A percentile compares a stretch with the other conserved stretches of the same genome.
These are phyloP conservation scores for Drechslerella stenobrocha DNA, from an alignment of 2,329 filamentous ascomycete species.

Conservation along the genomic window DNA sequence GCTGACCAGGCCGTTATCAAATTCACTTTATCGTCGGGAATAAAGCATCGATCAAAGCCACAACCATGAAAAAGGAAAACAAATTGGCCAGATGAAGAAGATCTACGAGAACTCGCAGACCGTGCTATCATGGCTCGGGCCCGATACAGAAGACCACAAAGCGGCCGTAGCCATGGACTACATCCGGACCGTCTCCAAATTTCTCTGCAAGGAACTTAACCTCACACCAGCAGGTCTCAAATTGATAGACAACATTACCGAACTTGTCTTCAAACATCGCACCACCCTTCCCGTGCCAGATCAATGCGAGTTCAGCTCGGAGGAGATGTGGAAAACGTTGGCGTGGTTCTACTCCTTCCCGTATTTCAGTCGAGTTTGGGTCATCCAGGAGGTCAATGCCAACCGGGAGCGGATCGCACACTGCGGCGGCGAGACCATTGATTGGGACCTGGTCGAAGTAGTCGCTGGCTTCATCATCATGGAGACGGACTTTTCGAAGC, in stretches of 20 bases:
- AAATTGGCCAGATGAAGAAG: conserved; percentile 53
- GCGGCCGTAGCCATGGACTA: conserved; percentile 24
- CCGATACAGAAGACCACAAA: conserved; percentile 38
- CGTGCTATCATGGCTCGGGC: conserved; percentile 54
- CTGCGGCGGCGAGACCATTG: conserved; percentile 50
- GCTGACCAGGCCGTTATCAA: not conserved
- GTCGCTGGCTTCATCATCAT: conserved; percentile 53
- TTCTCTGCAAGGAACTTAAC: conserved; percentile 46
- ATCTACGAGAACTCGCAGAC: conserved; percentile 52
- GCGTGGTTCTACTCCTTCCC: conserved; percentile 51
- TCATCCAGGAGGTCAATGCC: conserved; percentile 51
- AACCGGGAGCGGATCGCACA: conserved; percentile 49
- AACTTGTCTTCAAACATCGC: conserved; percentile 48
- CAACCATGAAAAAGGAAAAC: conserved; percentile 50
- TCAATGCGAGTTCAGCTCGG: conserved; percentile 50
- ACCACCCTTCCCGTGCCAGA: conserved; percentile 50
- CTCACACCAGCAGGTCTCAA: conserved; percentile 36
- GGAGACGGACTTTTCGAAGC: conserved; percentile 52
- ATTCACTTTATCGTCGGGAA: not conserved
- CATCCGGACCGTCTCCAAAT: conserved; percentile 31
- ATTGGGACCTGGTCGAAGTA: conserved; percentile 52
- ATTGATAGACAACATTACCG: conserved; percentile 43
- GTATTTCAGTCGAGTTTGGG: conserved; percentile 52
- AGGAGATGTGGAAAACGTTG: conserved; percentile 50
- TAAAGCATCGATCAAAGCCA: conserved; percentile 52